phyloP scores from a whole-genome alignment of 2,329 filamentous ascomycete genomes.

The Diaporthe australafricana region DNA sequence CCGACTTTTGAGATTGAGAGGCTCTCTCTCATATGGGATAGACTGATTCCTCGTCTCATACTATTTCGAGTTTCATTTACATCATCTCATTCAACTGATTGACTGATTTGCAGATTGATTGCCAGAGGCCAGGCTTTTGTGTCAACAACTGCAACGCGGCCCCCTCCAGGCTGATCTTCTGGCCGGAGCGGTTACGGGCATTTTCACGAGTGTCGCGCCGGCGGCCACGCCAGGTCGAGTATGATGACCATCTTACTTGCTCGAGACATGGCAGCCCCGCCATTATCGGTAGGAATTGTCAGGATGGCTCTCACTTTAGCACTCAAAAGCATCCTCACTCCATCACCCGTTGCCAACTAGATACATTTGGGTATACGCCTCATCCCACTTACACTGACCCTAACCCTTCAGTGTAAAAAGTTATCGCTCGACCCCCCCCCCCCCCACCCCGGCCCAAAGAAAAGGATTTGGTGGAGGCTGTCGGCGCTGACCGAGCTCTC shows the following conservation, averaged over 20 bases:
- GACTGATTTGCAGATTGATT: constrained; percentile 1
- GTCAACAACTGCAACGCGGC: too few species aligned
- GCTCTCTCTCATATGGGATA: neutral
- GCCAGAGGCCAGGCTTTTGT: too few species aligned
- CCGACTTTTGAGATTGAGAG: constrained; percentile 4
- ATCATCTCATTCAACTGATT: neutral
- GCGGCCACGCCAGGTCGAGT: constrained; percentile 1
- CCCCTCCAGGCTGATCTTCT: neutral
- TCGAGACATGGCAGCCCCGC: neutral
- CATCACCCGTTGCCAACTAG: neutral
- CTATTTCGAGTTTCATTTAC: neutral
- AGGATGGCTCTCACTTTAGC: neutral
- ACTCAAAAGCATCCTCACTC: neutral
- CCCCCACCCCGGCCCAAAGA: neutral
- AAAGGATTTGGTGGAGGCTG: neutral
- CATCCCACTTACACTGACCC: constrained; percentile 31
- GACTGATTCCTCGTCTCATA: constrained; percentile 3
- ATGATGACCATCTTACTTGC: neutral
- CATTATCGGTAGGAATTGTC: neutral
- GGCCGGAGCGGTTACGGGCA: constrained; percentile 18
- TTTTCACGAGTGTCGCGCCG: constrained; percentile 16
- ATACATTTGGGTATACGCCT: neutral
- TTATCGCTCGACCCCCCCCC: too few species aligned
- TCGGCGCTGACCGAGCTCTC: constrained; percentile 17
- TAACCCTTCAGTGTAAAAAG: too few species aligned